Conservation (phyloP, 306 rosid genomes). For the Glycyrrhiza uralensis region DNA sequence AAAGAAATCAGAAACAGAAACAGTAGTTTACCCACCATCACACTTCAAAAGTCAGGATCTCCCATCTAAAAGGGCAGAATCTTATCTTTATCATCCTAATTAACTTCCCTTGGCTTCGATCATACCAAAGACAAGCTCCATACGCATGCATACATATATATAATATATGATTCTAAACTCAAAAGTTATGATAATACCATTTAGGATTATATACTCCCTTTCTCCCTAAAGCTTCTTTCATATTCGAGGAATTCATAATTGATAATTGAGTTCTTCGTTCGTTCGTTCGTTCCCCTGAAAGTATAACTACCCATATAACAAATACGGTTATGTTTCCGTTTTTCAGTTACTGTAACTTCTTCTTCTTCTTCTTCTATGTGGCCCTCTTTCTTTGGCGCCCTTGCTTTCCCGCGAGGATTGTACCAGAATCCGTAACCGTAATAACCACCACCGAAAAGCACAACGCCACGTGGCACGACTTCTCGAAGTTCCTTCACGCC, state of each 20-base stretch:
- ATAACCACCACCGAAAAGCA: slow-evolving; percentile 34
- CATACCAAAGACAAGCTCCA: slow-evolving; percentile 27
- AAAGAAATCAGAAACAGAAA: neutral
- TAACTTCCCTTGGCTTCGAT: slow-evolving; percentile 27
- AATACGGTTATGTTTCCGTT: slow-evolving; percentile 46
- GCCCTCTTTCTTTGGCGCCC: slow-evolving; percentile 47
- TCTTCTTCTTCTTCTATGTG: slow-evolving; percentile 18
- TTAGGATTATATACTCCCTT: neutral
- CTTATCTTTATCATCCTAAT: slow-evolving; percentile 44
- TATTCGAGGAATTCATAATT: too few species aligned
- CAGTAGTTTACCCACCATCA: slow-evolving; percentile 59
- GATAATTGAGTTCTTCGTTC: too few species aligned
- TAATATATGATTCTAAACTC: slow-evolving; percentile 16
- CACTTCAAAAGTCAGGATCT: slow-evolving; percentile 49
- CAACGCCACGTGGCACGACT: slow-evolving; percentile 71
- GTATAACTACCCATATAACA: slow-evolving; percentile 27
- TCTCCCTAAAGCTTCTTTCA: neutral
- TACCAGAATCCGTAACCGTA: slow-evolving; percentile 42
- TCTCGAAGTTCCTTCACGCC: slow-evolving; percentile 63
- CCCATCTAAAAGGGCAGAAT: slow-evolving; percentile 58
- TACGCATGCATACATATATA: slow-evolving; percentile 9
- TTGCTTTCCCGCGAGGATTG: slow-evolving; percentile 62
- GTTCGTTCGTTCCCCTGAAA: neutral
- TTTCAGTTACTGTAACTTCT: slow-evolving; percentile 32
- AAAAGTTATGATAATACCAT: neutral